phyloP scores from a whole-genome alignment of 2,329 filamentous ascomycete genomes.

The Pyrenophora graminea region DNA sequence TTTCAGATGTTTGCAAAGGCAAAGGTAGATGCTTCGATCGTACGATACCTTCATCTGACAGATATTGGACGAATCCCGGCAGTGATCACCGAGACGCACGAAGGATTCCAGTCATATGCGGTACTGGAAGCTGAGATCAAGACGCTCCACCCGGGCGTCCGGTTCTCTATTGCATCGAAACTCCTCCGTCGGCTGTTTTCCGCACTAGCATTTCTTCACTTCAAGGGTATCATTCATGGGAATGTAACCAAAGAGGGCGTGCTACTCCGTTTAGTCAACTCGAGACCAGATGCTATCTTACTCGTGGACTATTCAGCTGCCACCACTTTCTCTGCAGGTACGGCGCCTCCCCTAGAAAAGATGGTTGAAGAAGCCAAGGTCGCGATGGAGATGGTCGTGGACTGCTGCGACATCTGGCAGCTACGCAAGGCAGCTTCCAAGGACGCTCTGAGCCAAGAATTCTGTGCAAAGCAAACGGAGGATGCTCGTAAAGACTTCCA shows the following conservation, averaged over 20 bases:
- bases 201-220: conserved; percentile 21
- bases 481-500: conserved; percentile 10
- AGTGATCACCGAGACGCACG: conserved; percentile 20
- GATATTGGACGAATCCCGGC: conserved; percentile 15
- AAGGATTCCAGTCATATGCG: conserved; percentile 15
- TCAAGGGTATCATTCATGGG: conserved; percentile 18
- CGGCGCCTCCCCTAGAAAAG: conserved; percentile 5
- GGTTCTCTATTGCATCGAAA: conserved; percentile 18
- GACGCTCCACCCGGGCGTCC: conserved; percentile 14
- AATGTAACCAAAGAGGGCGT: conserved; percentile 13
- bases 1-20: conserved; percentile 17
- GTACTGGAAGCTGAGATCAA: conserved; percentile 7
- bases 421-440: conserved; percentile 16
- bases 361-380: conserved; percentile 14
- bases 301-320: conserved; percentile 21
- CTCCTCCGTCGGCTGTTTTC: conserved; percentile 21
- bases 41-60: conserved; percentile 13
- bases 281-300: conserved; percentile 7
- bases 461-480: conserved; percentile 8
- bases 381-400: conserved; percentile 19
- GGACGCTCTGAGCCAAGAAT: conserved; percentile 5
- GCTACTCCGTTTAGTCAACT: conserved; percentile 13
- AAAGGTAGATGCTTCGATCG: conserved; percentile 14
- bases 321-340: neutral
- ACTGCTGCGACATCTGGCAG: conserved; percentile 26